A percentile compares a stretch with the other conserved stretches of the same genome.
phyloP scores from a whole-genome alignment of 2,329 filamentous ascomycete species.

The Atkinsonella hypoxylon region DNA sequence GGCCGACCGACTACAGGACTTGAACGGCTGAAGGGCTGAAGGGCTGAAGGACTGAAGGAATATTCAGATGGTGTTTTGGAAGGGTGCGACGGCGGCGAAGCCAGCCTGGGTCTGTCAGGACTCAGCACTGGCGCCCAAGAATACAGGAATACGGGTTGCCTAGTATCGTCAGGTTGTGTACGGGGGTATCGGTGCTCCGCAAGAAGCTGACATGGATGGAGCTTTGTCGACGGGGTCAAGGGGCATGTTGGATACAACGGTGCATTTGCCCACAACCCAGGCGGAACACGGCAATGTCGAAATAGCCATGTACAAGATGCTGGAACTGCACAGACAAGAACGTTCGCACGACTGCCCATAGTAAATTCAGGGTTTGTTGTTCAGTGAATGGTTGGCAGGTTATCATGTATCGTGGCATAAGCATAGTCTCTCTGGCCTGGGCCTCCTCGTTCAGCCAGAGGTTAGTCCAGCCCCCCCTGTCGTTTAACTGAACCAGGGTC shows the following conservation, averaged over 20 bases:
- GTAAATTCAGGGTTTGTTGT: too few relatives aligned
- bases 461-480: not conserved
- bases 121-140: too few relatives aligned
- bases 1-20: not conserved
- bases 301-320: not conserved
- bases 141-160: too few relatives aligned
- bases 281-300: slow-evolving; percentile 2
- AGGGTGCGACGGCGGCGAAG: slow-evolving; percentile 12
- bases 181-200: not conserved
- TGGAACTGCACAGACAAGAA: not conserved
- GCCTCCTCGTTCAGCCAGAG: too few relatives aligned
- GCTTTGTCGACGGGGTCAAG: not conserved
- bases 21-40: slow-evolving; percentile 5
- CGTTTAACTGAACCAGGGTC: not conserved
- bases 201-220: slow-evolving; percentile 2
- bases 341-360: too few relatives aligned
- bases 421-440: too few relatives aligned
- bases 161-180: too few relatives aligned
- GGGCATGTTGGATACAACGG: not conserved
- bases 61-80: slow-evolving; percentile 5
- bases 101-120: too few relatives aligned
- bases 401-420: too few relatives aligned
- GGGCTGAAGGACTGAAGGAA: slow-evolving; percentile 5
- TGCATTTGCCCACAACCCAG: not conserved
- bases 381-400: too few relatives aligned